These are phyloP conservation scores for Zostera marina DNA, from an alignment of 116 monocot species.

Conservation along the genomic window DNA sequence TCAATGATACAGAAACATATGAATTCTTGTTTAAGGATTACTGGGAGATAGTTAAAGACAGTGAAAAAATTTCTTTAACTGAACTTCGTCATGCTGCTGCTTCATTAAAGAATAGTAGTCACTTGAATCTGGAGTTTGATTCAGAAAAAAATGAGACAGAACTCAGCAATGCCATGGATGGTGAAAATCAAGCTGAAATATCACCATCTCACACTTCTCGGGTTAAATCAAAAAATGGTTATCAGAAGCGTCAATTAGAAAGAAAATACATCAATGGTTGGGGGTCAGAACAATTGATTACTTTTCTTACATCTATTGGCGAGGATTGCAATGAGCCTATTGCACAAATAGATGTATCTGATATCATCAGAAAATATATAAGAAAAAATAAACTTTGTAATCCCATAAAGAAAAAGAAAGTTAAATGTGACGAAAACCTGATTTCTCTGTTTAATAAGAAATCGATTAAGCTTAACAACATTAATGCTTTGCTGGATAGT, in stretches of 20 bases:
- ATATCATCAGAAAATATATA: slow-evolving; percentile 51
- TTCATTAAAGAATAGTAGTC: slow-evolving; percentile 20
- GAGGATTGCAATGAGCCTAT: slow-evolving; percentile 33
- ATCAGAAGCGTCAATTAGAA: slow-evolving; percentile 19
- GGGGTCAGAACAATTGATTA: slow-evolving; percentile 53
- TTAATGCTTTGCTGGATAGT: slow-evolving; percentile 38
- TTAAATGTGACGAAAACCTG: slow-evolving; percentile 55
- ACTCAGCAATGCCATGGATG: slow-evolving; percentile 6
- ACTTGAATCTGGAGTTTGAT: slow-evolving; percentile 12
- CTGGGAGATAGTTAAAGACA: slow-evolving; percentile 54
- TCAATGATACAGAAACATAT: slow-evolving; percentile 31
- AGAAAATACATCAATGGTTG: slow-evolving; percentile 38
- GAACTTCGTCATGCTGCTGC: slow-evolving; percentile 39
- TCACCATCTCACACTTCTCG: background rate
- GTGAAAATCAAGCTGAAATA: slow-evolving; percentile 4
- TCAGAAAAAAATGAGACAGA: slow-evolving; percentile 8
- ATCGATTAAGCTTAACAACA: slow-evolving; percentile 34
- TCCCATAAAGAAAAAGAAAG: slow-evolving; percentile 43
- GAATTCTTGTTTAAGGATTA: slow-evolving; percentile 76
- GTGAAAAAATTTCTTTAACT: slow-evolving; percentile 33
- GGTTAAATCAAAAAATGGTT: background rate
- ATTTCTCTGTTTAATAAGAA: slow-evolving; percentile 40
- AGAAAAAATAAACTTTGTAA: slow-evolving; percentile 38
- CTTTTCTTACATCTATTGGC: slow-evolving; percentile 50
- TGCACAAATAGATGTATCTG: slow-evolving; percentile 32